Evolutionary conservation across 306 rosid species (phyloP), one percentile per base, ranked within the genome.

Genomic region (Herpetospermum pedunculosum): DNA sequence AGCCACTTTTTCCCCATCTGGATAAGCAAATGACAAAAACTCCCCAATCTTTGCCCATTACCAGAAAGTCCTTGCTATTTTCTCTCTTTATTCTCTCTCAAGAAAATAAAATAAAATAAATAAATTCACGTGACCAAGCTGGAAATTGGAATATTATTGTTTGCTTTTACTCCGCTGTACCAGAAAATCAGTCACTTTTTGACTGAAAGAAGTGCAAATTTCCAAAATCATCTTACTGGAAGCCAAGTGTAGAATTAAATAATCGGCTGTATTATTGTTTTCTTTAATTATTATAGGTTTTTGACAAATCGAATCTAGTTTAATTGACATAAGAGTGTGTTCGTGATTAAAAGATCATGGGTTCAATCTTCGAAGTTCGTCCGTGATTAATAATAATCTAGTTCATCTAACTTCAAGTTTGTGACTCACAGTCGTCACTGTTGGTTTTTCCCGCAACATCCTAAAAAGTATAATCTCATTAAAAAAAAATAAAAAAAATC

Each of bases 1-100:
- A 67, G 19, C 14, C 21, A 67, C 35, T 23, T 23, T 19, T 41
- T 6, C 21, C 52, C 21, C 53, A 67, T 19, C 48, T 11, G 30
- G 48, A 64, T 37, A 64, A n/a, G 53, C 53, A 67, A 41, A 67
- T 67, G 34, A 43, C 73, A 67, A 25, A 41, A 64, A 40, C 53
- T 23, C 53, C 53, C 53, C 53, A 25, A 25, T 40, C 72, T 67
- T 67, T 21, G 72, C 72, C 35, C 35, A 21, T 67, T 35, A 19
- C 70, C 16, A 63, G 8, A 37, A 37, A 63, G 48, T 63, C 1
- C 16, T n/a, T 63, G 0, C 70, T 10, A 59, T 19, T 35, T 35
- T 63, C 35, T 5, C 21, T 67, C 19, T 67, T 67, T 41, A 67
- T 67, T 67, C 72, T 40, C 6, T 67, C 4, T 19, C 38, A 19